Base-by-base conservation (phyloP, 768 basidiomycete species). In the Suillus bovinus region DNA sequence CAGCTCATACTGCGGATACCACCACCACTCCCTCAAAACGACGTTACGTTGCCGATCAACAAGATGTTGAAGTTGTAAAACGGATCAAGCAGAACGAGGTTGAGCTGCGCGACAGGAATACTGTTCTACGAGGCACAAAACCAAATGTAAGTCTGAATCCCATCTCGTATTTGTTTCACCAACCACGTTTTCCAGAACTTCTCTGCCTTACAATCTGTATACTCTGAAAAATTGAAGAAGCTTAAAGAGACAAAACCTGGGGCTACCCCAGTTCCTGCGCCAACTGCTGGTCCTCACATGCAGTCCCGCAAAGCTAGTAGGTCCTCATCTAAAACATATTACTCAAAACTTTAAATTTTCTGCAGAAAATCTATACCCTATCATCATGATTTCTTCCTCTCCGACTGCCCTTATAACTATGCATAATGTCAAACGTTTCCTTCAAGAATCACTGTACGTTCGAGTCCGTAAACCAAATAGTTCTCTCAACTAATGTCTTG, bases 391-490 rank as follows among this genome's bases (percentile, higher is more conserved):
- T 47, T 96, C 96, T 0, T 96, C 95, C 0, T 95, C 17, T 20
- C 95, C 95, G 0, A 98, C 96, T 2, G 88, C 94, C 4, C 85
- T 99, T 60, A 89, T 99, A 71, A 97, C 94, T 7, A 97, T 99
- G 94, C 88, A 95, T 84, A 99, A 99, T 70, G 94, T 99, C 61
- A 93, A 92, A 74, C 86, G 85, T 36, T 97, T 99, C 77, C 77
- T 99, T 17, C 94, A 98, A 78, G 94, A 98, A 70, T 85, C 93
- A 0, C 78, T 84, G 89, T 93, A 75, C 63, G 87, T 75, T 11
- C 34, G 29, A 17, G 31, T 63, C 16, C 24, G 6, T 14, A 10
- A 8, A n/a, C 8, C 13, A 46, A 24, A 13, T 38, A 29, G 31
- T 29, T 22, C 2, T 20, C 41, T 27, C 4, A 11, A 4, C 29